Base-by-base conservation (phyloP, 495 filamentous ascomycete genomes). In the Copromyces sp. region DNA sequence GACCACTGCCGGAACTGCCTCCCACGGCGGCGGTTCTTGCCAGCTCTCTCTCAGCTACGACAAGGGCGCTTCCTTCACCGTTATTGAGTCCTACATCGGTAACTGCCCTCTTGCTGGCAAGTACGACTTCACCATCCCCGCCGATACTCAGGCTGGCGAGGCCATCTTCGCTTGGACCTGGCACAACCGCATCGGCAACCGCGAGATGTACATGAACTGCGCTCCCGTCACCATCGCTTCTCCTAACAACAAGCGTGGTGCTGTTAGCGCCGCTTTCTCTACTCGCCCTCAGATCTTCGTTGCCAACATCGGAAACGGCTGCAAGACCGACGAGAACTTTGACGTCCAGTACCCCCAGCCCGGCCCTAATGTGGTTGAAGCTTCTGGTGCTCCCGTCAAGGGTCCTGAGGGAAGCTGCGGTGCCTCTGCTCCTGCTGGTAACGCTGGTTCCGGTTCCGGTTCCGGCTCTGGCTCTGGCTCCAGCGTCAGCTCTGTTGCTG, bases 281-380 rank as follows among this genome's bases (percentile, higher is more conserved):
- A 65, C 78, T 39, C 86, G 89, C 17, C 90, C 90, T 9, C 71
- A 83, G 53, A 79, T 92, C 69, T 90, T 90, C 76, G 75, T 87
- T 53, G 89, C 89, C 53, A 90, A 91, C 77, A 71, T 91, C 39
- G 82, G 77, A 71, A 84, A 83, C 77, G 78, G 83, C 72, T 91
- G 85, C 78, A 78, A 72, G 20, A 92, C 90, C 41, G 74, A 76
- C 59, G 87, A 90, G 71, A 79, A 77, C 4, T 61, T 78, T 69
- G 88, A 93, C 68, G 85, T 90, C 39, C 80, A 86, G 16, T 95
- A 89, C 81, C 92, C 92, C n/a, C 81, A 93, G 74, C 91, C 93
- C 9, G 93, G 93, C 69, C 82, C 84, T 8, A 86, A 90, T 70
- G 85, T 94, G 42, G 81, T 82, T 72, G 72, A 75, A 9, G 70